A percentile compares a stretch with the other conserved stretches of the same genome.
Conservation (phyloP, 352 stramenopile genomes). For the Phytopythium montanum region DNA sequence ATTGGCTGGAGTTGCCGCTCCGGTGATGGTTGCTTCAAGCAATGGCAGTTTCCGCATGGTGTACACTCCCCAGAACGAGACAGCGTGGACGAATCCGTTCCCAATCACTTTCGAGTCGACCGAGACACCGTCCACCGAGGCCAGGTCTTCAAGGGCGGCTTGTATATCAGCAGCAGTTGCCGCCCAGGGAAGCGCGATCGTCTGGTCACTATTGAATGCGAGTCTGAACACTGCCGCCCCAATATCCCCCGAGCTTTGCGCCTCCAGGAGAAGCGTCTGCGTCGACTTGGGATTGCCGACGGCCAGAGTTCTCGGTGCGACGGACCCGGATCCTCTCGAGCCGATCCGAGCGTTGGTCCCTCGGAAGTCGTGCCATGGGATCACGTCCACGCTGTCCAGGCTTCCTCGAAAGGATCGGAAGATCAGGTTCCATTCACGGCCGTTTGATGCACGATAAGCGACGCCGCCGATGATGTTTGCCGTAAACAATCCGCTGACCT, state of each 20-base stretch:
- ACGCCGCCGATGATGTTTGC: constrained; percentile 28
- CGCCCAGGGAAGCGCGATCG: constrained; percentile 34
- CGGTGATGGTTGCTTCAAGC: constrained; percentile 22
- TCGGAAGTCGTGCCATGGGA: constrained; percentile 55
- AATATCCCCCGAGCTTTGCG: constrained; percentile 17
- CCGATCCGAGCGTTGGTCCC: constrained; percentile 53
- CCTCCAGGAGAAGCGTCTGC: constrained; percentile 57
- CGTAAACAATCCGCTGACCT: constrained; percentile 47
- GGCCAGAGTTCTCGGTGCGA: constrained; percentile 35
- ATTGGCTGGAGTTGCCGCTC: constrained; percentile 19
- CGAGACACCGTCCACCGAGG: constrained; percentile 48
- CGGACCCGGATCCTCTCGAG: constrained; percentile 27
- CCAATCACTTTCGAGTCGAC: constrained; percentile 33
- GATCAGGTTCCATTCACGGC: constrained; percentile 58
- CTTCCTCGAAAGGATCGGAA: constrained; percentile 64
- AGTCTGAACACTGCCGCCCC: constrained; percentile 42
- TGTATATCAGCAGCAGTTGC: constrained; percentile 33
- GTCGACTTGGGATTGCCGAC: constrained; percentile 48
- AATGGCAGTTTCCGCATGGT: constrained; percentile 47
- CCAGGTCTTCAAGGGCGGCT: constrained; percentile 32
- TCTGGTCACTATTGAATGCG: constrained; percentile 44
- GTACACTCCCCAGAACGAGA: constrained; percentile 87
- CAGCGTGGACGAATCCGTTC: constrained; percentile 72
- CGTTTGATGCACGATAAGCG: constrained; percentile 35
- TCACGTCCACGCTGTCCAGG: constrained; percentile 51